These are phyloP conservation scores for Trypanosoma rangeli DNA, from an alignment of 208 protist species.

Conservation along the genomic window DNA sequence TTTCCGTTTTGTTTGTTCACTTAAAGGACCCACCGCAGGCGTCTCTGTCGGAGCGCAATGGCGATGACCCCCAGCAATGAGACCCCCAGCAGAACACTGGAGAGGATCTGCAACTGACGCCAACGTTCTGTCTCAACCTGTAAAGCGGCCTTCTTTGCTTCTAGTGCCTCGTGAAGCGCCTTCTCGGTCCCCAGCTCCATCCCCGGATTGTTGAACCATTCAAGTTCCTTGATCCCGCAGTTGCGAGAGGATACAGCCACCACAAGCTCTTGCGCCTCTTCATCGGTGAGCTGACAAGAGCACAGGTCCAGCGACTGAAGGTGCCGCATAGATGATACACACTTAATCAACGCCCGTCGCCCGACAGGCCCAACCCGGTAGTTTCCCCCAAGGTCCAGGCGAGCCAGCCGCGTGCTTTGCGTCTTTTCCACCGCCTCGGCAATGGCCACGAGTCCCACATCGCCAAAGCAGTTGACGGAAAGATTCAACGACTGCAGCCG, in stretches of 20 bases:
- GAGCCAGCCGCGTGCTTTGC: conserved; percentile 41
- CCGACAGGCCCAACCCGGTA: conserved; percentile 54
- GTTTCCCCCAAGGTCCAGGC: conserved; percentile 80
- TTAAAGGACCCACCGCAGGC: not conserved
- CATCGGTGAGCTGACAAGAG: conserved; percentile 69
- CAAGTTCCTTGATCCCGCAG: conserved; percentile 56
- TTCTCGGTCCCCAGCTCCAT: conserved; percentile 63
- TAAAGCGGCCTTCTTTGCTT: conserved; percentile 29
- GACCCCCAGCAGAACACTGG: conserved; percentile 2
- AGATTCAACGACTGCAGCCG: conserved; percentile 64
- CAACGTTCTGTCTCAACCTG: not conserved
- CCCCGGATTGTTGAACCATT: conserved; percentile 88
- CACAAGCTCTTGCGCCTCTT: conserved; percentile 50
- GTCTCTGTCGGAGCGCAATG: conserved; percentile 16
- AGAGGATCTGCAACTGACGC: not conserved
- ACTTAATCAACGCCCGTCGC: conserved; percentile 41
- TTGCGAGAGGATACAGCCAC: conserved; percentile 40
- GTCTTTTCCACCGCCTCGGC: conserved; percentile 64
- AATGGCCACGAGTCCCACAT: conserved; percentile 70
- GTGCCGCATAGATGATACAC: conserved; percentile 37
- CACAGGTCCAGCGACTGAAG: conserved; percentile 72
- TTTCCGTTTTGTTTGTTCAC: not conserved
- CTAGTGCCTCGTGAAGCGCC: conserved; percentile 51
- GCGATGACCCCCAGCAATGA: conserved; percentile 22
- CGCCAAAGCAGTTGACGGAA: conserved; percentile 77